phyloP scores from a whole-genome alignment of 257 asterid species.

The Marsdenia floribunda region DNA sequence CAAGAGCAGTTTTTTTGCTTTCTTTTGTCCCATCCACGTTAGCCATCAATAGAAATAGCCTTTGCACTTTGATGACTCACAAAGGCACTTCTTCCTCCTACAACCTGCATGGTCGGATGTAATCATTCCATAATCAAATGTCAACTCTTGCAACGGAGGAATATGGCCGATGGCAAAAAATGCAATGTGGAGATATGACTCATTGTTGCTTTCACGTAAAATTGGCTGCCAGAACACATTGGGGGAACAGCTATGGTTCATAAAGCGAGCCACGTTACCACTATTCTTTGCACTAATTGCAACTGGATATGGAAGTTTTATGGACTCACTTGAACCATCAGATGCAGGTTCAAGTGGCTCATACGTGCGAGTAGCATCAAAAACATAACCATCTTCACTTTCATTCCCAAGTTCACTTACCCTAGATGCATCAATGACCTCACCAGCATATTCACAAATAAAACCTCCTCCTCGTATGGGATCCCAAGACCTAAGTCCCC shows the following conservation, averaged over 20 bases:
- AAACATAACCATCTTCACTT: slow-evolving; percentile 45
- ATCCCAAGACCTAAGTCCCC: slow-evolving; percentile 99
- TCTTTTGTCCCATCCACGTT: background rate
- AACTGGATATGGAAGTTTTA: slow-evolving; percentile 61
- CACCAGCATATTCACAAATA: slow-evolving; percentile 94
- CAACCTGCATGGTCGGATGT: slow-evolving; percentile 42
- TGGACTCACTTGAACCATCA: slow-evolving; percentile 33
- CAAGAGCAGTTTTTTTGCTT: background rate
- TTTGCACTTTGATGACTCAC: slow-evolving; percentile 70
- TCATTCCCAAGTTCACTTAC: slow-evolving; percentile 36
- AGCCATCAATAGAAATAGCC: slow-evolving; percentile 59
- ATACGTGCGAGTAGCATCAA: slow-evolving; percentile 74
- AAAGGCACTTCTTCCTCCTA: slow-evolving; percentile 68
- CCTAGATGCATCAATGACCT: slow-evolving; percentile 40
- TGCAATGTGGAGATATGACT: slow-evolving; percentile 62
- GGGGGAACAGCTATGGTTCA: slow-evolving; percentile 95
- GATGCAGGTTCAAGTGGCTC: slow-evolving; percentile 46
- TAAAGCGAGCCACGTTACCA: slow-evolving; percentile 89
- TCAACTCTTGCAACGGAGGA: slow-evolving; percentile 94
- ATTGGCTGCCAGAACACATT: slow-evolving; percentile 81
- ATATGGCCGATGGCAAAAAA: slow-evolving; percentile 77
- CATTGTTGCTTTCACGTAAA: slow-evolving; percentile 58
- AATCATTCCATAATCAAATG: slow-evolving; percentile 73
- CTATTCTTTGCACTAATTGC: slow-evolving; percentile 54
- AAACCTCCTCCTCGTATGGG: slow-evolving; percentile 81